A percentile compares a stretch with the other conserved stretches of the same genome.
Conservation (phyloP, 768 basidiomycete genomes). For the Paxillus involutus region DNA sequence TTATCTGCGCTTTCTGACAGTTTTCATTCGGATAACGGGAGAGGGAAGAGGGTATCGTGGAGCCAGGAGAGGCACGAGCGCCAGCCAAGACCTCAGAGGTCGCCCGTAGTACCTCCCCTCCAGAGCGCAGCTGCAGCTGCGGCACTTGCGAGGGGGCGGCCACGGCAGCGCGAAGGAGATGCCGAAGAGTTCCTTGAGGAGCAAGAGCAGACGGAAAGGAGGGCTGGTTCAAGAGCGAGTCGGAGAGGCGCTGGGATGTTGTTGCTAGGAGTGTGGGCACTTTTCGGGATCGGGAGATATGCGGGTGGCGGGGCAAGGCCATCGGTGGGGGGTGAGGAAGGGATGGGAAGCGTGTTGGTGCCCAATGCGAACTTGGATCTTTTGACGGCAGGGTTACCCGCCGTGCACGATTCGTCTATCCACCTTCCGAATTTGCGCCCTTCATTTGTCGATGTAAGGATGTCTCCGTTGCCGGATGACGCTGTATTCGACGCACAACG, state of each 20-base stretch:
- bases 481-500: constrained; percentile 2
- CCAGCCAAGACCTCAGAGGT: constrained; percentile 27
- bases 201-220: constrained; percentile 21
- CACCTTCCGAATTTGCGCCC: not conserved
- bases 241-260: constrained; percentile 76
- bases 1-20: constrained; percentile 67
- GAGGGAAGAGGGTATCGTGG: constrained; percentile 65
- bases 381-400: constrained; percentile 1
- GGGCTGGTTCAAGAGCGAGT: constrained; percentile 59
- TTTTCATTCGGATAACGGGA: constrained; percentile 71
- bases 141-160: constrained; percentile 42
- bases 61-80: constrained; percentile 66
- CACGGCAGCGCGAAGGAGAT: constrained; percentile 40
- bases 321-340: constrained; percentile 26
- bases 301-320: constrained; percentile 30
- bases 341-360: constrained; percentile 50
- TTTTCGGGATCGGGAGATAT: constrained; percentile 67
- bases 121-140: constrained; percentile 30
- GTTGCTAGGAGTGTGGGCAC: constrained; percentile 73
- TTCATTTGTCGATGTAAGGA: constrained; percentile 14
- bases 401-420: constrained; percentile 15
- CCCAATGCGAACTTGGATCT: constrained; percentile 5
- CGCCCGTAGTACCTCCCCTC: constrained; percentile 34
- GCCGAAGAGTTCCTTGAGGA: constrained; percentile 19
- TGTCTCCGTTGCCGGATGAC: constrained; percentile 11